Evolutionary conservation across 2,329 filamentous ascomycete genomes (phyloP), one percentile per base, ranked within the genome.

Genomic region (Cordyceps javanica): DNA sequence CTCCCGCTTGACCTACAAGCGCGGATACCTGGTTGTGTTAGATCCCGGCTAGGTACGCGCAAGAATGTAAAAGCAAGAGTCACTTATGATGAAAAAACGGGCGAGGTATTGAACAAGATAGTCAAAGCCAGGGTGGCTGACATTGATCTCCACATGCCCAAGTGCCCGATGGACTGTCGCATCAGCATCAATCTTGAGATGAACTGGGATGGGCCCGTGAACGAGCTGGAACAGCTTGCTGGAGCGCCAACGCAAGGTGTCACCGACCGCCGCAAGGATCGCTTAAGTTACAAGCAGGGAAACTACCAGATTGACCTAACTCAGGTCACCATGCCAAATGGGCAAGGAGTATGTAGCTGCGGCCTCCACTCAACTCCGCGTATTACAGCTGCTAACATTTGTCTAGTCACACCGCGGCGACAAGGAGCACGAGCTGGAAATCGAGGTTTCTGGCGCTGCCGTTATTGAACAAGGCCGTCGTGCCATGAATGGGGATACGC

Each of bases 121-220:
- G 85, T 99, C 72, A 99, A 99, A 76, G 85, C 87, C 26, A 85
- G 91, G n/a, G 80, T 97, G 14, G 86, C 84, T 26, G 91, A 99
- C 69, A 75, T 97, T n/a, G 89, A 96, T 65, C 81, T 99, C 19
- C 87, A 89, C 72, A 88, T 91, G 64, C 93, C 94, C 0, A 77
- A 78, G 51, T 82, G 82, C 9, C 83, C 84, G 3, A 89, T 97
- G 67, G 94, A 99, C 72, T 96, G 91, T 73, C 89, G 94, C 11
- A 87, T 99, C 64, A 96, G 91, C 66, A 86, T 99, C 67, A 97
- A 96, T 68, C 81, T 99, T 2, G 95, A 99, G 82, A 91, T 95
- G 82, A 82, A 87, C 55, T 96, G 87, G 76, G 81, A 91, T 3
- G 90, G 91, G 2, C 66, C 89, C 0, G 77, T 85, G 3, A 76